A percentile compares a stretch with the other conserved stretches of the same genome.
phyloP scores from a whole-genome alignment of 495 filamentous ascomycete species.

The Penicillium salamii region DNA sequence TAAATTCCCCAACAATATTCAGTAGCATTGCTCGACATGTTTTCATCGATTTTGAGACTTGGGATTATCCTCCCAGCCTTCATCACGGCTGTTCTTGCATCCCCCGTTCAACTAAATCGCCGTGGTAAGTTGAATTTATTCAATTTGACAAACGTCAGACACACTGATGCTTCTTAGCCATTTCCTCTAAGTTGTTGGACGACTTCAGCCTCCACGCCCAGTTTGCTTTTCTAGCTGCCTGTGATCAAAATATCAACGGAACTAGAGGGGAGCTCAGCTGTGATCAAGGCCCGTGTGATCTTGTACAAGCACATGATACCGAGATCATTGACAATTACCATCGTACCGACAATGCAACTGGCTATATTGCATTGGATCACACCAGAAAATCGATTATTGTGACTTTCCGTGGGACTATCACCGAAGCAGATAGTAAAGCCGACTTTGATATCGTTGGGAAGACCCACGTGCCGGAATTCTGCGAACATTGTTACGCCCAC shows the following conservation, averaged over 20 bases:
- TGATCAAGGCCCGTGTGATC: background rate
- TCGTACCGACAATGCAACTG: background rate
- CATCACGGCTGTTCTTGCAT: background rate
- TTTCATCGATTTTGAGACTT: too few species aligned
- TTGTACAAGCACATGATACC: background rate
- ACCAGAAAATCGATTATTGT: background rate
- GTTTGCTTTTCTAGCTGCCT: background rate
- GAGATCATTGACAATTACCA: background rate
- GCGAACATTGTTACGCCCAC: constrained; percentile 50
- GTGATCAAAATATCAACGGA: constrained; percentile 1
- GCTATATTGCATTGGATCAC: background rate
- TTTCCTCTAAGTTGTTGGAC: background rate
- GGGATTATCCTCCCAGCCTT: background rate
- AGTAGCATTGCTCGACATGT: too few species aligned
- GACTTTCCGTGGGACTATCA: background rate
- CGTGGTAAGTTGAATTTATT: background rate
- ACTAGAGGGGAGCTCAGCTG: background rate
- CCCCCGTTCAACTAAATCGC: background rate
- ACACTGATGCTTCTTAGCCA: background rate
- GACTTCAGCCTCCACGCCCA: background rate
- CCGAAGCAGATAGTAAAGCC: background rate
- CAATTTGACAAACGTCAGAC: background rate
- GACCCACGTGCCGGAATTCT: too few species aligned
- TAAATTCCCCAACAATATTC: too few species aligned
- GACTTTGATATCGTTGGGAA: too few species aligned